Percentiles rank a stretch among this genome's conserved stretches.
Conservation (phyloP, 108 stramenopile species). For the Cyclotella sp. region DNA sequence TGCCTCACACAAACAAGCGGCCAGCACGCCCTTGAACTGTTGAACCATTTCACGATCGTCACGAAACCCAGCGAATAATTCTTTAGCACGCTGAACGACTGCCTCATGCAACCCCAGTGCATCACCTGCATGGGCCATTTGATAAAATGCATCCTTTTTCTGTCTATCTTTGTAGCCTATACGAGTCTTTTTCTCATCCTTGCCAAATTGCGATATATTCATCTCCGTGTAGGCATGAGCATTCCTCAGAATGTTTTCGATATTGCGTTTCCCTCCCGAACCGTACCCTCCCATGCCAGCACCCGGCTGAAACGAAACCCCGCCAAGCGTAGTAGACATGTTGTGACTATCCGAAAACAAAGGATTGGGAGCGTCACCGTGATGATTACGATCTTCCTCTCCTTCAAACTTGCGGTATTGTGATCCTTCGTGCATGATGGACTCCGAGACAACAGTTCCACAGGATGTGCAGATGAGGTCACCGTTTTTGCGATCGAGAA, state of each 20-base stretch:
- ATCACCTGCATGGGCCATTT: constrained; percentile 86
- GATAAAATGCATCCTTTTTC: constrained; percentile 70
- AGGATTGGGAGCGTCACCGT: constrained; percentile 86
- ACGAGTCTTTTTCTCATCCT: constrained; percentile 85
- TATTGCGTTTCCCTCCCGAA: constrained; percentile 47
- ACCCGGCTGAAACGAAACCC: constrained; percentile 64
- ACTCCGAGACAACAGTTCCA: constrained; percentile 84
- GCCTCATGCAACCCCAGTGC: constrained; percentile 86
- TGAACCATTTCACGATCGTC: constrained; percentile 92
- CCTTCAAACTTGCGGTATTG: constrained; percentile 92
- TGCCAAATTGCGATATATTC: constrained; percentile 89
- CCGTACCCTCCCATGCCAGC: constrained; percentile 80
- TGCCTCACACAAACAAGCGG: constrained; percentile 84
- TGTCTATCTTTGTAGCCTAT: constrained; percentile 92
- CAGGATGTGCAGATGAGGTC: constrained; percentile 86
- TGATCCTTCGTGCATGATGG: constrained; percentile 88
- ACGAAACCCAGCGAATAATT: constrained; percentile 91
- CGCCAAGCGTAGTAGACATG: constrained; percentile 79
- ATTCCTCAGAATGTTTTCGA: constrained; percentile 81
- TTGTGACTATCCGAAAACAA: constrained; percentile 83
- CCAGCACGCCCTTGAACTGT: constrained; percentile 76
- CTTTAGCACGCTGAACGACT: constrained; percentile 84
- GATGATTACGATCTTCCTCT: constrained; percentile 91
- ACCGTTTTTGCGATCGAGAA: constrained; percentile 86
- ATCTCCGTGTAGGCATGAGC: constrained; percentile 85